Evolutionary conservation across 805 yeast genomes (phyloP), one percentile per base, ranked within the genome.

Genomic region (Wickerhamomyces alni): DNA sequence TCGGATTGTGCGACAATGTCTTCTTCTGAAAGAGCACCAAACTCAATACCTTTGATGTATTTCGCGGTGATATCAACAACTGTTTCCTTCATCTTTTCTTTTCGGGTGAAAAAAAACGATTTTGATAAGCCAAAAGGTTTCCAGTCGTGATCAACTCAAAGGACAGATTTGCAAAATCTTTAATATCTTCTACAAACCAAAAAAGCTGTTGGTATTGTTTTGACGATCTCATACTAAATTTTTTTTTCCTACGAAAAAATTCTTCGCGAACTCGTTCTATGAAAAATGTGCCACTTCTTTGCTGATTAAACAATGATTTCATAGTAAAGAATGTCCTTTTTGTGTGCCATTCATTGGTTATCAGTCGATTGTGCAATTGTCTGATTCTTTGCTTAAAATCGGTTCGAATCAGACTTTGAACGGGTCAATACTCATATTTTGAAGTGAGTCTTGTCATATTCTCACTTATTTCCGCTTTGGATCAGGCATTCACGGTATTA

Each of bases 1-100:
- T 89, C 96, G 3, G 95, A 84, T 65, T 91, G 96, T 17, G 91
- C 91, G 33, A 87, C 75, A 53, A 93, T 88, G 52, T 91, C 97
- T 48, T 81, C 76, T 29, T 96, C 87, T 27, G 93, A 82, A n/a
- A 93, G 72, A 4, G 96, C 96, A 29, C 96, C 85, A 56, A 93
- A 93, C 59, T 88, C 88, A 39, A 93, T 72, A 16, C 95, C 96
- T 52, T 82, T 75, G 66, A 93, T 93, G 55, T 82, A 75, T 66
- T 91, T 86, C 40, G 98, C 98, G 33, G 93, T 84, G 39, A 78
- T 77, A 62, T 91, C 96, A 29, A 63, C 61, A 27, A 68, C 72
- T 41, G 66, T 59, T 50, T 64, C 70, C 51, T 65, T 68, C 60
- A 55, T 55, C 52, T 42, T 43, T 30, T 21, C 25, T 18, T 17